These are phyloP conservation scores for Globisporangium middletonii DNA, from an alignment of 352 stramenopile species.

Conservation along the genomic window DNA sequence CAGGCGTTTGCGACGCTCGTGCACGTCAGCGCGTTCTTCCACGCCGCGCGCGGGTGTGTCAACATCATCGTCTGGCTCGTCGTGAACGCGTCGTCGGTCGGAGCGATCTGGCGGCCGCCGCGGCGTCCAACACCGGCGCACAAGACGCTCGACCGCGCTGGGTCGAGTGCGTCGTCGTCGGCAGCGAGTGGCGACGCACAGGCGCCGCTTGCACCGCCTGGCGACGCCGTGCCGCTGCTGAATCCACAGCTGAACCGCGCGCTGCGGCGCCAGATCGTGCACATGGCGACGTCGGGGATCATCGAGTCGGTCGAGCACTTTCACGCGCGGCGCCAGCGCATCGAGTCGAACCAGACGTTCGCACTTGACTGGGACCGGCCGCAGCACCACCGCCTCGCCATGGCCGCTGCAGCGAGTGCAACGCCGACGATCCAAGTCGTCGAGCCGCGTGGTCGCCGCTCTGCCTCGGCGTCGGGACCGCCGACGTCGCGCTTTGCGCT, in stretches of 20 bases:
- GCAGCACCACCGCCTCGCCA: conserved; percentile 31
- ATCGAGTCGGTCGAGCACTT: conserved; percentile 83
- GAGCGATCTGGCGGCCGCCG: conserved; percentile 1
- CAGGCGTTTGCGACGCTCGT: conserved; percentile 55
- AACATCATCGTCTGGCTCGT: conserved; percentile 87
- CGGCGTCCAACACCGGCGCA: not conserved
- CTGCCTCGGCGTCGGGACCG: conserved; percentile 7
- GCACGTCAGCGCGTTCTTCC: conserved; percentile 71
- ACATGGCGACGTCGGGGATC: conserved; percentile 86
- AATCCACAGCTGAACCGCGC: conserved; percentile 85
- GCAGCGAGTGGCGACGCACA: conserved; percentile 8
- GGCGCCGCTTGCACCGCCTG: conserved; percentile 8
- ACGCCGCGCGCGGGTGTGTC: conserved; percentile 66
- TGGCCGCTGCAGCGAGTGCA: conserved; percentile 23
- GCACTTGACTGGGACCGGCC: conserved; percentile 52
- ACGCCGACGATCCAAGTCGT: conserved; percentile 65
- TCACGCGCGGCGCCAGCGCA: conserved; percentile 55
- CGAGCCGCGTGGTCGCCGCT: conserved; percentile 24
- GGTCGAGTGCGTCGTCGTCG: conserved; percentile 1
- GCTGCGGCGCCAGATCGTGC: conserved; percentile 82
- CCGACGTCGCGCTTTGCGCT: conserved; percentile 35
- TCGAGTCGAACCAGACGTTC: conserved; percentile 79
- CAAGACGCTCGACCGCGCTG: not conserved
- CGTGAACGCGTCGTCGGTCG: conserved; percentile 56
- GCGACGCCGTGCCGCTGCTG: conserved; percentile 35